Percentiles rank a stretch among this genome's conserved stretches.
These are phyloP conservation scores for Massariosphaeria phaeospora DNA, from an alignment of 495 filamentous ascomycete species.

Conservation along the genomic window DNA sequence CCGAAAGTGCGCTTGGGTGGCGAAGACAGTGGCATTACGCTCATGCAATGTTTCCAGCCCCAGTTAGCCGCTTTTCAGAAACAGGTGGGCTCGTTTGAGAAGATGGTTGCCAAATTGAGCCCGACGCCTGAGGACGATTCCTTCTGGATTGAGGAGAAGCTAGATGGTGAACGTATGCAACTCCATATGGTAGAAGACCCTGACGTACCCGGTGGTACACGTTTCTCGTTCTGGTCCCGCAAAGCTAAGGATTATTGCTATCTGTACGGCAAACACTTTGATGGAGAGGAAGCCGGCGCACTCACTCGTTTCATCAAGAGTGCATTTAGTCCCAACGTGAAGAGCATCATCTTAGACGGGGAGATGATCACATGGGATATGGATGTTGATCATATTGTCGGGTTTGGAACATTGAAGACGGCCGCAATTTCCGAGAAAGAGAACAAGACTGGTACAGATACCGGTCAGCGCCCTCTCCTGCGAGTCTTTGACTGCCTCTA, in stretches of 20 bases:
- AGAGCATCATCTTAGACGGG: constrained; percentile 86
- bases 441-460: constrained; percentile 60
- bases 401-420: constrained; percentile 90
- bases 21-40: constrained; percentile 64
- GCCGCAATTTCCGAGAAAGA: constrained; percentile 77
- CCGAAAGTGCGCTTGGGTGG: constrained; percentile 67
- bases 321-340: constrained; percentile 72
- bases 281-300: constrained; percentile 73
- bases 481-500: constrained; percentile 87
- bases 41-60: constrained; percentile 97
- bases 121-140: constrained; percentile 62
- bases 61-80: constrained; percentile 95
- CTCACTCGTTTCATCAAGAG: constrained; percentile 73
- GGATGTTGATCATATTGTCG: constrained; percentile 74
- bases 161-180: constrained; percentile 96
- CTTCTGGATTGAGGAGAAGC: constrained; percentile 98
- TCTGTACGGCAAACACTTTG: constrained; percentile 75
- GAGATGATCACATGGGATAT: constrained; percentile 99
- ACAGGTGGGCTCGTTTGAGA: constrained; percentile 64
- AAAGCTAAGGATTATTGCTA: constrained; percentile 97
- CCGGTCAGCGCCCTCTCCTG: constrained; percentile 72
- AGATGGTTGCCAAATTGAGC: constrained; percentile 69
- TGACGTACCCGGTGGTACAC: constrained; percentile 59
- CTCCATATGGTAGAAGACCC: constrained; percentile 82
- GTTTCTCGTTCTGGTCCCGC: constrained; percentile 87